Evolutionary conservation across 768 basidiomycete species (phyloP).

Genomic region (Butyriboletus loyo): DNA sequence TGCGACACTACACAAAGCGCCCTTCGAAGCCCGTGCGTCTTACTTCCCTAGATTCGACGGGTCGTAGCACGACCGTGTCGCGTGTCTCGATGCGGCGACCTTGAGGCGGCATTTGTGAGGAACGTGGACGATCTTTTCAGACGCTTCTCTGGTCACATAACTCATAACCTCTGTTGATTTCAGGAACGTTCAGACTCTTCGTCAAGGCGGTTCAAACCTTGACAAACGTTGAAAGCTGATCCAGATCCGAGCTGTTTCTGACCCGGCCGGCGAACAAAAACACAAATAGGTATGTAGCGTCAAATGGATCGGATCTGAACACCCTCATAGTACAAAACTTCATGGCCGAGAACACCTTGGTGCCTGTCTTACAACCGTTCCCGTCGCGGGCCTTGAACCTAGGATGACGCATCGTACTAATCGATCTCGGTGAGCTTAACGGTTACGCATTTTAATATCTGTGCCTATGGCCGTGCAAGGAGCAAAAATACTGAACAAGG

Average conservation of each 20-base stretch:
- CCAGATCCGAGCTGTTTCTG: conserved; percentile 16
- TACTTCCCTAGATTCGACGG: background rate
- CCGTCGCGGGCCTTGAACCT: conserved; percentile 17
- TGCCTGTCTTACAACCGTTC: conserved; percentile 13
- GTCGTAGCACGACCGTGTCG: background rate
- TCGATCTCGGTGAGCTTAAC: background rate
- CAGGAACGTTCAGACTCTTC: conserved; percentile 7
- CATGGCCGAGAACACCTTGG: background rate
- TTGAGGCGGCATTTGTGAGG: conserved; percentile 1
- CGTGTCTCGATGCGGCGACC: conserved; percentile 29
- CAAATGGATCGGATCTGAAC: conserved; percentile 19
- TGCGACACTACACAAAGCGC: background rate
- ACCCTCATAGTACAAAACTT: background rate
- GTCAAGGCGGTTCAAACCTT: background rate
- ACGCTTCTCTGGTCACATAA: conserved; percentile 15
- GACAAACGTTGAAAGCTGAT: background rate
- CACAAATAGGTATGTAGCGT: background rate
- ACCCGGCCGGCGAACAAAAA: conserved; percentile 5
- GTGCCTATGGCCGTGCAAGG: background rate
- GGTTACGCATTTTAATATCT: conserved; percentile 3
- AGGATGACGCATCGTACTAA: too few species aligned
- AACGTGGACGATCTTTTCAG: conserved; percentile 8
- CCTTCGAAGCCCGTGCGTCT: background rate
- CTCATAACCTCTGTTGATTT: conserved; percentile 10
- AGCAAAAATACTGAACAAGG: background rate